Conservation (phyloP, 1,284 basidiomycete genomes). For the Tylopilus orsonianus region DNA sequence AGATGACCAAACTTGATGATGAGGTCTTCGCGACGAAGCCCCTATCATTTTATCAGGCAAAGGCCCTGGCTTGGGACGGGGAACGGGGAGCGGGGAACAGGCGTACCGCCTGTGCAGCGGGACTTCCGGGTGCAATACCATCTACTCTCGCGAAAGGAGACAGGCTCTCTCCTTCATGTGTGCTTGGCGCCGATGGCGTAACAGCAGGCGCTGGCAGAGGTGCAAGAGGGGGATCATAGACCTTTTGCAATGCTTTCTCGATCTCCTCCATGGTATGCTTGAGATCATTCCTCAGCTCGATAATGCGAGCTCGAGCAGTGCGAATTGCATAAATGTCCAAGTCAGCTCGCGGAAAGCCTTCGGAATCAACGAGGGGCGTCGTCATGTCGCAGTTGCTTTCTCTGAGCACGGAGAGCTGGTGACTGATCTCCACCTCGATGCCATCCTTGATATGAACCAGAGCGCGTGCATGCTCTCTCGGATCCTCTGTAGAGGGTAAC, state of each 20-base stretch:
- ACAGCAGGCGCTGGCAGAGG: constrained; percentile 4
- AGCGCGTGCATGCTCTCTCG: constrained; percentile 52
- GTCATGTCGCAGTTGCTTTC: constrained; percentile 59
- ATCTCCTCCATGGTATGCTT: constrained; percentile 65
- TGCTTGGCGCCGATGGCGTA: constrained; percentile 1
- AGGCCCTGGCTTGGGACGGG: neutral
- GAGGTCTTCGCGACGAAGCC: constrained; percentile 67
- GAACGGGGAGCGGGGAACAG: neutral
- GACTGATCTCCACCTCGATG: constrained; percentile 64
- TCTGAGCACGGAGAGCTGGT: constrained; percentile 60
- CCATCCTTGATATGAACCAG: constrained; percentile 62
- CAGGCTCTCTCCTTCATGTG: constrained; percentile 19
- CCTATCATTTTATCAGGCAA: constrained; percentile 43
- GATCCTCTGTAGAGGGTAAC: constrained; percentile 43
- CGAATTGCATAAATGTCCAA: constrained; percentile 84
- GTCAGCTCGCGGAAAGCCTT: constrained; percentile 85
- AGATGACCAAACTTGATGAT: constrained; percentile 73
- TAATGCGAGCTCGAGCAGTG: constrained; percentile 68
- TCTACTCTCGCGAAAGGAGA: constrained; percentile 77
- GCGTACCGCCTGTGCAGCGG: constrained; percentile 76
- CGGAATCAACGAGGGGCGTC: constrained; percentile 74
- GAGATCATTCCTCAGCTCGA: constrained; percentile 79
- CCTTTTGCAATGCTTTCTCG: constrained; percentile 61
- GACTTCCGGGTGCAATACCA: constrained; percentile 73
- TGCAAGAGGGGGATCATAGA: constrained; percentile 54